These are phyloP conservation scores for Cystobasidium tubakii DNA, from an alignment of 768 basidiomycete species.

Conservation along the genomic window DNA sequence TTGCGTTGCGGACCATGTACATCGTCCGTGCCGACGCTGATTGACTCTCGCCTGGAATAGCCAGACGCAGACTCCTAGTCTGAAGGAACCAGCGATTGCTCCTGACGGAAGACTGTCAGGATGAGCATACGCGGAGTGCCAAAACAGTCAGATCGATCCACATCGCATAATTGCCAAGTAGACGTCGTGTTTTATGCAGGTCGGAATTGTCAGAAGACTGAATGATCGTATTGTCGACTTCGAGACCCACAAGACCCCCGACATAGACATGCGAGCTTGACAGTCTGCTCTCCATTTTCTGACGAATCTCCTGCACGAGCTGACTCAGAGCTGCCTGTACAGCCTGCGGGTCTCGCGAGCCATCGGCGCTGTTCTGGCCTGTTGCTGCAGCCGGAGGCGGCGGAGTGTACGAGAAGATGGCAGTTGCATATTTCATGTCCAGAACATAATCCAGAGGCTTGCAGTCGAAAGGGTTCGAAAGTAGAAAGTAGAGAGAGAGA, in stretches of 20 bases:
- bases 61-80: conserved; percentile 16
- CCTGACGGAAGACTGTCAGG: not conserved
- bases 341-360: not conserved
- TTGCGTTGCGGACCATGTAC: conserved; percentile 24
- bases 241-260: not conserved
- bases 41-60: not conserved
- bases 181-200: too few relatives aligned
- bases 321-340: conserved; percentile 6
- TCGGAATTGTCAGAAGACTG: not conserved
- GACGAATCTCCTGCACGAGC: not conserved
- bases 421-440: conserved; percentile 1
- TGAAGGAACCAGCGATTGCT: conserved; percentile 8
- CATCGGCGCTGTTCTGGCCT: not conserved
- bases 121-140: too few relatives aligned
- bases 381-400: not conserved
- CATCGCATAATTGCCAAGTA: too few relatives aligned
- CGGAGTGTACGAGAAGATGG: not conserved
- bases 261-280: not conserved
- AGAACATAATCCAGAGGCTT: not conserved
- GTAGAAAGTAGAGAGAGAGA: too few relatives aligned
- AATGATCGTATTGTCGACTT: not conserved
- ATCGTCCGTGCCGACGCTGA: not conserved
- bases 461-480: too few relatives aligned
- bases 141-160: too few relatives aligned
- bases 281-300: not conserved